These are phyloP conservation scores for Curvularia hawaiiensis DNA, from an alignment of 2,329 filamentous ascomycete genomes.

Conservation along the genomic window DNA sequence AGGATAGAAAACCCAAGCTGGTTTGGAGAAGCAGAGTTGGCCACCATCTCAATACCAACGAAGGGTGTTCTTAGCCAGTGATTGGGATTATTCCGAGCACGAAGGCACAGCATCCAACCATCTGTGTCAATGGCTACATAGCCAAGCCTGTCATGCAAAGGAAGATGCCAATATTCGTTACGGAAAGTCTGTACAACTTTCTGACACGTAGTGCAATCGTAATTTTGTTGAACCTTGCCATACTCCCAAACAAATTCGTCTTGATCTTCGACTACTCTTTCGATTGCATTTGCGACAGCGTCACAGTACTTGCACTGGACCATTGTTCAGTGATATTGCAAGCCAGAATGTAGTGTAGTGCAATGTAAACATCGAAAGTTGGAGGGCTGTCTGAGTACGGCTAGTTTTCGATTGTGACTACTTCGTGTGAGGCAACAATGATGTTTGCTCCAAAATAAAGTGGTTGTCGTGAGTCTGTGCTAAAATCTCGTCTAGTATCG, in stretches of 20 bases:
- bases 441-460: no score
- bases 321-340: background rate
- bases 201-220: background rate
- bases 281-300: background rate
- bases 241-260: background rate
- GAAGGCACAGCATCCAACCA: background rate
- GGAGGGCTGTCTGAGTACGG: background rate
- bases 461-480: no score
- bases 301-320: background rate
- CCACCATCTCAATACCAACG: background rate
- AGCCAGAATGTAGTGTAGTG: background rate
- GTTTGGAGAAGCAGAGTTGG: background rate
- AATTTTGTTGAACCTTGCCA: background rate
- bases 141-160: background rate
- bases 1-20: background rate
- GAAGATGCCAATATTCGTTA: background rate
- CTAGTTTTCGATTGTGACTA: no score
- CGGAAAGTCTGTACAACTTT: background rate
- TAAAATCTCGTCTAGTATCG: no score
- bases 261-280: background rate
- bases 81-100: no score
- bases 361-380: background rate
- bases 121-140: background rate
- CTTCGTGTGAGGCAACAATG: background rate
- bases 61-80: background rate